Evolutionary conservation across 345 rosid genomes (phyloP), one percentile per base, ranked within the genome.

Genomic region (Crucihimalaya himalaica): DNA sequence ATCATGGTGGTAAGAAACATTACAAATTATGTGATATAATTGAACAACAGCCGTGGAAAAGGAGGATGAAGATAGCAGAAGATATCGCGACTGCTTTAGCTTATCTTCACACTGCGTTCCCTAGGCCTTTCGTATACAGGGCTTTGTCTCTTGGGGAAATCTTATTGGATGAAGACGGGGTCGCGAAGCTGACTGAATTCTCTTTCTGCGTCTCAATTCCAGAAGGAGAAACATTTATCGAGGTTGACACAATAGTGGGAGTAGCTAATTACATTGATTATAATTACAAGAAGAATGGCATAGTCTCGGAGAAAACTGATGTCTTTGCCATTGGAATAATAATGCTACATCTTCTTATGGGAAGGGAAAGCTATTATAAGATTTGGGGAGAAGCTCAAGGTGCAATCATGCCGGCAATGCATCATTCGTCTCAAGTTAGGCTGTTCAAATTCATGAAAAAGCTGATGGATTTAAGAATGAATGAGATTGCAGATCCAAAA

Each of bases 151-250:
- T 29, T 23, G 2, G 25, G 25, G 25, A 23, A 2, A 23, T 23
- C 25, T 23, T 23, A 23, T 23, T 23, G 25, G 25, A 23, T 23
- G 54, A 46, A 18, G 19, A 63, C 46, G 54, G 40, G 0, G 40
- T 63, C 4, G 54, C 54, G 1, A 63, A 46, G 39, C 34, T 63
- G 10, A 45, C 13, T 45, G 27, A 63, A 45, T 63, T 63, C 3
- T 46, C 54, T 28, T 16, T 11, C 19, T 63, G 68, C 47, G 68
- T 28, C 27, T 16, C 68, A 11, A 63, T 63, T 29, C 68, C 68
- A 63, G 4, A 29, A 45, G 68, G 68, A 46, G 54, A 63, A 63
- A 45, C 54, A 45, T 32, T 3, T 63, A 54, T 63, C 12, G 16
- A 63, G 54, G 42, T 37, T 37, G 42, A n/a, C n/a, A n/a, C n/a